A percentile compares a stretch with the other conserved stretches of the same genome.
Conservation (phyloP, 2,329 filamentous ascomycete species). For the Coniochaeta ligniaria region DNA sequence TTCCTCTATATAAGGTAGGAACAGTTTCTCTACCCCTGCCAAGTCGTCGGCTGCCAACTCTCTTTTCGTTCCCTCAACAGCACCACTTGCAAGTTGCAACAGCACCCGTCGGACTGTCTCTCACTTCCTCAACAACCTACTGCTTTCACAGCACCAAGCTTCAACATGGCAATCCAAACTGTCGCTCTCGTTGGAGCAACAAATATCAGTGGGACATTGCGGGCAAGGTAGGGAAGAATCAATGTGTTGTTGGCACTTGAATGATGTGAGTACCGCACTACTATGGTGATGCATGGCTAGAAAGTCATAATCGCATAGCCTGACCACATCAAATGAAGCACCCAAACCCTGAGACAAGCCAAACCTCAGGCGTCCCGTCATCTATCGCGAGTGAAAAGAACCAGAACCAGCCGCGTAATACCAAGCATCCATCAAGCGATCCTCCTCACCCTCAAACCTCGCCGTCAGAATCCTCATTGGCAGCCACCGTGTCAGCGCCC, state of each 20-base stretch:
- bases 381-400: background rate
- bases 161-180: conserved; percentile 16
- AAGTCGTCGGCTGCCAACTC: no score
- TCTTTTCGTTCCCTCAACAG: no score
- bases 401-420: no score
- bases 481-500: background rate
- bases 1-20: no score
- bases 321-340: background rate
- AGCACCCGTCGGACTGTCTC: background rate
- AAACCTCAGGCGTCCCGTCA: background rate
- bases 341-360: background rate
- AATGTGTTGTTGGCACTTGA: background rate
- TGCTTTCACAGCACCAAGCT: background rate
- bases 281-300: background rate
- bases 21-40: no score
- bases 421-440: background rate
- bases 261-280: background rate
- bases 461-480: background rate
- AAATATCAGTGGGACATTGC: conserved; percentile 24
- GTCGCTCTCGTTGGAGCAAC: conserved; percentile 30
- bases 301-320: background rate
- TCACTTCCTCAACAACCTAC: background rate
- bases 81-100: no score
- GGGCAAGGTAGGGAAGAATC: background rate
- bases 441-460: background rate